Base-by-base conservation (phyloP, 1,284 basidiomycete genomes). In the Microbotryomycetes sp. region DNA sequence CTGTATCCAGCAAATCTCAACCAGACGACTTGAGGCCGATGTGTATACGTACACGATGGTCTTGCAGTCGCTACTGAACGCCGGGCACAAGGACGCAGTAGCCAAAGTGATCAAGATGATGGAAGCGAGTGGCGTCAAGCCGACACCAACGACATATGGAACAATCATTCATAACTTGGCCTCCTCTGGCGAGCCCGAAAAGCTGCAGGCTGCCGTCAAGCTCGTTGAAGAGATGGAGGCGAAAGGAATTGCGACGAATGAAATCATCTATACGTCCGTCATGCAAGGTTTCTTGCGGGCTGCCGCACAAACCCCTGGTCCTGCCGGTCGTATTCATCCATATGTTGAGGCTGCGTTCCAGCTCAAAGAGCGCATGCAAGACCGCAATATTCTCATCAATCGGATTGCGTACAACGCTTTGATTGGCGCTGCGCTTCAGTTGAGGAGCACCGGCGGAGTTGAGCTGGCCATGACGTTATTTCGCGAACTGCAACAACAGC, bases 151-250 rank as follows among this genome's bases (percentile, higher is more conserved):
- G 50, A 68, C 66, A 4, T 68, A 68, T 51, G 64, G 64, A 23
- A 61, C 66, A 15, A 51, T 68, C 41, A 64, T 68, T 18, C 28
- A 54, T 45, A 15, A 47, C 30, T 59, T 68, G 48, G 57, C 59
- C 18, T 18, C 28, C 11, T 54, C 57, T 24, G 66, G 64, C 24
- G 23, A 61, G 21, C 13, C 28, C 15, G 57, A 66, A 13, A 49
- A 66, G n/a, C 57, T 68, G 18, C 16, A 21, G n/a, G 64, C 66
- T 9, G 64, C 66, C 26, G 52, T 63, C 13, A 57, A 64, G 45
- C 52, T 68, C n/a, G 58, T 68, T 55, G 62, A 68, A 57, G 64
- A 66, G 56, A 61, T 68, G 54, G 66, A 67, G 52, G 11, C 35
- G 3, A 57, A 56, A 35, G 54, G 51, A 18, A 26, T 66, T 4